A percentile compares a stretch with the other conserved stretches of the same genome.
These are phyloP conservation scores for Epichloe festucae DNA, from an alignment of 2,329 filamentous ascomycete genomes.

Conservation along the genomic window DNA sequence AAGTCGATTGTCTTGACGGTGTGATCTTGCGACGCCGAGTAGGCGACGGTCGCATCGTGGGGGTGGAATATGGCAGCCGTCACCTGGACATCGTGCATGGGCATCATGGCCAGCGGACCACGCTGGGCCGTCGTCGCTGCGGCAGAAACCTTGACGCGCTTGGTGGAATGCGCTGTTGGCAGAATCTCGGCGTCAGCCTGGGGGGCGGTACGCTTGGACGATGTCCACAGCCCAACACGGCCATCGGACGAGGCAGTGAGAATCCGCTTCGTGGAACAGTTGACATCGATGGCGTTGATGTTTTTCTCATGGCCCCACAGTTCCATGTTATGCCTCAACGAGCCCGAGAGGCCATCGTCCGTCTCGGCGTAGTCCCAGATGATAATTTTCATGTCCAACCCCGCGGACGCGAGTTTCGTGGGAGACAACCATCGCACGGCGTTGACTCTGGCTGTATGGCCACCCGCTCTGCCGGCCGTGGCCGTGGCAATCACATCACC, in stretches of 20 bases:
- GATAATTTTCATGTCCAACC: constrained; percentile 72
- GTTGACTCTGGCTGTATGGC: constrained; percentile 67
- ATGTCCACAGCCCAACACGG: constrained; percentile 78
- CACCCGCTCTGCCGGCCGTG: constrained; percentile 48
- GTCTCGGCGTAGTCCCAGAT: constrained; percentile 79
- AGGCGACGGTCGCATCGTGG: constrained; percentile 73
- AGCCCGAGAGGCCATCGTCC: constrained; percentile 43
- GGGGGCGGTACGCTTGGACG: constrained; percentile 58
- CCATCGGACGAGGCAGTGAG: constrained; percentile 79
- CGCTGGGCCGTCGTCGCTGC: constrained; percentile 47
- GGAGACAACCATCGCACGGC: constrained; percentile 72
- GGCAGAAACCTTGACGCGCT: constrained; percentile 57
- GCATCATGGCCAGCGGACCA: constrained; percentile 63
- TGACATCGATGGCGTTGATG: constrained; percentile 63
- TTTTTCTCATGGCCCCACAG: constrained; percentile 69
- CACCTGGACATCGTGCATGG: constrained; percentile 59
- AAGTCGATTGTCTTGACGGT: constrained; percentile 84
- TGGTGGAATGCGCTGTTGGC: constrained; percentile 53
- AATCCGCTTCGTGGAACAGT: constrained; percentile 61
- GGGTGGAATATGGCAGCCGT: constrained; percentile 77
- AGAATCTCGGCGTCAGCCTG: constrained; percentile 57
- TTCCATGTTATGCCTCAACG: constrained; percentile 62
- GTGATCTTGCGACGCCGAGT: constrained; percentile 86
- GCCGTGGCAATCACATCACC: constrained; percentile 76
- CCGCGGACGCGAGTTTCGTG: constrained; percentile 67